These are phyloP conservation scores for Glycine soja DNA, from an alignment of 306 rosid genomes.

Conservation along the genomic window DNA sequence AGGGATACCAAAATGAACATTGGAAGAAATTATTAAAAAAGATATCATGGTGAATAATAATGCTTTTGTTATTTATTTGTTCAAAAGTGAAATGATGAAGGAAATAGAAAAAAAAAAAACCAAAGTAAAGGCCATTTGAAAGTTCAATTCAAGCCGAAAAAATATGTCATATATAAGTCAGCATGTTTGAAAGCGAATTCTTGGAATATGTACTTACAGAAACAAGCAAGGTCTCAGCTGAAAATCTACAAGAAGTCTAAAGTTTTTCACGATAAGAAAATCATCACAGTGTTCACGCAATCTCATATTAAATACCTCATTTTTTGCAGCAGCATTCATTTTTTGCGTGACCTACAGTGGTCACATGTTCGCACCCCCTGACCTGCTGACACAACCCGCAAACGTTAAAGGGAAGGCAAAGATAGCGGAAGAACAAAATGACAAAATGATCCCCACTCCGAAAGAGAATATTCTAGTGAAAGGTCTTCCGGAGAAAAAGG, in stretches of 20 bases:
- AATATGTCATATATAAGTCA: not conserved
- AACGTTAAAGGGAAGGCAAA: too few species aligned
- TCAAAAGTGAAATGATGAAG: not conserved
- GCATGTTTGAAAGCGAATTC: not conserved
- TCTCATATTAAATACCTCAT: conserved; percentile 46
- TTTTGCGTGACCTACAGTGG: too few species aligned
- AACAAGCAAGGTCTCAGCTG: not conserved
- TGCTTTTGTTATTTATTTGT: not conserved
- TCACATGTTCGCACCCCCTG: too few species aligned
- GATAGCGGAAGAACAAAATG: too few species aligned
- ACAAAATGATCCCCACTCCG: too few species aligned
- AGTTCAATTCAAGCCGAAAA: not conserved
- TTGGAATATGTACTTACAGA: not conserved
- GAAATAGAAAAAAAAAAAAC: not conserved
- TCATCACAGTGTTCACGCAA: not conserved
- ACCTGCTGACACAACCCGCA: too few species aligned
- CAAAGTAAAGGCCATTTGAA: not conserved
- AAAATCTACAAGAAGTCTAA: conserved; percentile 10
- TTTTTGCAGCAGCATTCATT: not conserved
- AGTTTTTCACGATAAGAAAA: not conserved
- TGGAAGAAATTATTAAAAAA: not conserved
- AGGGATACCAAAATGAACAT: not conserved
- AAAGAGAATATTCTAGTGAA: too few species aligned
- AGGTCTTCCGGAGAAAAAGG: too few species aligned
- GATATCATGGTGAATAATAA: not conserved